phyloP scores from a whole-genome alignment of 2,329 filamentous ascomycete genomes.

The Chaetomium sp. region DNA sequence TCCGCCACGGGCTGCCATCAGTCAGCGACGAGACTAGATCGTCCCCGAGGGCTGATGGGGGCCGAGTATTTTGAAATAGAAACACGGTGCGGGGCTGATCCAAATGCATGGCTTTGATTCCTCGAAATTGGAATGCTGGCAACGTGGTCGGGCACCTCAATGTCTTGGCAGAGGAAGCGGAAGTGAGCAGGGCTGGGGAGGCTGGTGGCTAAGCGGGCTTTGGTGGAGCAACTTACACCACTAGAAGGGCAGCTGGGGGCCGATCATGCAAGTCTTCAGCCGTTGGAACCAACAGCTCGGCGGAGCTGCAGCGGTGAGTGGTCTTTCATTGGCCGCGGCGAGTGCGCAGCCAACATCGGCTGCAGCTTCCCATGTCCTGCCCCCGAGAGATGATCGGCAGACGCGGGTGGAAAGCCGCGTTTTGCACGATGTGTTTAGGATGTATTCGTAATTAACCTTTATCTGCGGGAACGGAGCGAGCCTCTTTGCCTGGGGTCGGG shows the following conservation, averaged over 20 bases:
- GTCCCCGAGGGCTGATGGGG: neutral
- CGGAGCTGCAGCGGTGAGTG: slow-evolving; percentile 19
- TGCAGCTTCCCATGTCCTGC: neutral
- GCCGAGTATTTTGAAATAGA: neutral
- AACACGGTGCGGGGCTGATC: slow-evolving; percentile 7
- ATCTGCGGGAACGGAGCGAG: neutral
- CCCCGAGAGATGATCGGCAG: neutral
- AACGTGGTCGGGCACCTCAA: neutral
- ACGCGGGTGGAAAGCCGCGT: neutral
- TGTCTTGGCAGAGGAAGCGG: neutral
- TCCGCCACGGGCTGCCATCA: too few relatives aligned
- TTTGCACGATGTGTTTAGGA: neutral
- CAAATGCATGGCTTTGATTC: neutral
- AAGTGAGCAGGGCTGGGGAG: neutral
- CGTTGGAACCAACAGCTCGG: slow-evolving; percentile 21
- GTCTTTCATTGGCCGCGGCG: neutral
- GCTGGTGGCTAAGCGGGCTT: neutral
- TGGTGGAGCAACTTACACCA: neutral
- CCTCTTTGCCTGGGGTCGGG: neutral
- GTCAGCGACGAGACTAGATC: too few relatives aligned
- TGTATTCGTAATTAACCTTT: neutral
- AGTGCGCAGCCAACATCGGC: neutral
- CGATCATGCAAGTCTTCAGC: slow-evolving; percentile 18
- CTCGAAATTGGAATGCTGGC: neutral
- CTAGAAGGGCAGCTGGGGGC: neutral